Conservation (phyloP, 1,284 basidiomycete genomes). For the Cryptococcus floricola region DNA sequence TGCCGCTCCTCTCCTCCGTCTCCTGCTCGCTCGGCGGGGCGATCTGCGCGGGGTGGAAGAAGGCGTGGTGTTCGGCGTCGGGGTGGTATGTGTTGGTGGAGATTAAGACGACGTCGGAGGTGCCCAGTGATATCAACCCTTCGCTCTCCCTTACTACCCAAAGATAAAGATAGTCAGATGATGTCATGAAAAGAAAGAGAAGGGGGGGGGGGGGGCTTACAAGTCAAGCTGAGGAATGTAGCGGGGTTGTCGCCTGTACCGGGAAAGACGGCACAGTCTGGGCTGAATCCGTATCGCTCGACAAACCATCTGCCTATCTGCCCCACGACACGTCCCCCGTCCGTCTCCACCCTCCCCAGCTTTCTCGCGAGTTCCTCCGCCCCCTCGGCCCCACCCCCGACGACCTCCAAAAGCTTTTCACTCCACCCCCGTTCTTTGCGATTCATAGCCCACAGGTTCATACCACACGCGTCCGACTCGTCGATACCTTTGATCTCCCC, state of each 20-base stretch:
- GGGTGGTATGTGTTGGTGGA: slow-evolving; percentile 55
- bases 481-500: slow-evolving; percentile 50
- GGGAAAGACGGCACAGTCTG: slow-evolving; percentile 74
- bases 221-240: slow-evolving; percentile 67
- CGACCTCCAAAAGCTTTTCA: slow-evolving; percentile 57
- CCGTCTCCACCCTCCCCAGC: slow-evolving; percentile 69
- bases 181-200: no score
- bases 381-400: slow-evolving; percentile 51
- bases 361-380: slow-evolving; percentile 65
- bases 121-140: slow-evolving; percentile 84
- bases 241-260: slow-evolving; percentile 92
- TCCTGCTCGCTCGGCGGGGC: slow-evolving; percentile 24
- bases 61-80: slow-evolving; percentile 52
- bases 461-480: slow-evolving; percentile 73
- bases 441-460: slow-evolving; percentile 74
- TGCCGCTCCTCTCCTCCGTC: slow-evolving; percentile 11
- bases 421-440: slow-evolving; percentile 67
- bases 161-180: background rate
- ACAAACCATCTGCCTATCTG: slow-evolving; percentile 68
- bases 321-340: slow-evolving; percentile 65
- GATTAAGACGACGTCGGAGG: slow-evolving; percentile 81
- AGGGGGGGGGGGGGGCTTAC: slow-evolving; percentile 25
- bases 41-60: slow-evolving; percentile 52
- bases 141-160: slow-evolving; percentile 49
- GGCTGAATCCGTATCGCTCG: slow-evolving; percentile 67